A percentile compares a stretch with the other conserved stretches of the same genome.
phyloP scores from a whole-genome alignment of 768 basidiomycete genomes.

The Trametes villosa region DNA sequence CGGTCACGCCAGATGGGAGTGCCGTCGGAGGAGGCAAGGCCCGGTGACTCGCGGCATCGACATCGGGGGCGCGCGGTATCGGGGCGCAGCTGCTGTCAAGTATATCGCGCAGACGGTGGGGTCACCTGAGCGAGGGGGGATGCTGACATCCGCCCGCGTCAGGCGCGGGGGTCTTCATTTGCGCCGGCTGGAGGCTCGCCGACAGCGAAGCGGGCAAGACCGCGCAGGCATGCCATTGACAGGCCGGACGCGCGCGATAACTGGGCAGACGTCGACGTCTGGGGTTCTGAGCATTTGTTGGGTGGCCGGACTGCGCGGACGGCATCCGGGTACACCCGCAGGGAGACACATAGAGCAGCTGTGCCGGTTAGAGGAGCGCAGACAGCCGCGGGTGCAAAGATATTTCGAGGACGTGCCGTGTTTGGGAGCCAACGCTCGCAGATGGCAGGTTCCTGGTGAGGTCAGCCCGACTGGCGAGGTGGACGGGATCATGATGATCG shows the following conservation, averaged over 20 bases:
- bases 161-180: not conserved
- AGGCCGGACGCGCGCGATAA: not conserved
- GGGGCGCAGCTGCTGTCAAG: not conserved
- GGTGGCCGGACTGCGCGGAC: not conserved
- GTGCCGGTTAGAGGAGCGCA: too few species aligned
- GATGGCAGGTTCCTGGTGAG: not conserved
- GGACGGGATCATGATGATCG: not conserved
- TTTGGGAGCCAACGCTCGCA: not conserved
- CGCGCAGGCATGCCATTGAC: not conserved
- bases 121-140: not conserved
- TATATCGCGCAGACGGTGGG: not conserved
- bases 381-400: too few species aligned
- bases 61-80: not conserved
- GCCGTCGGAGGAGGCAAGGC: too few species aligned
- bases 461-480: not conserved
- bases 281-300: not conserved
- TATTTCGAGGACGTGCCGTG: not conserved
- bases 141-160: too few species aligned
- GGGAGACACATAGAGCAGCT: too few species aligned
- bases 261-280: not conserved
- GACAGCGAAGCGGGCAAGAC: too few species aligned
- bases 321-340: too few species aligned
- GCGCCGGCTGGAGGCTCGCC: not conserved
- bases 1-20: too few species aligned
- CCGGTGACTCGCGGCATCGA: too few species aligned